Base-by-base conservation (phyloP, 179 eudicot species). In the Silene coronaria region DNA sequence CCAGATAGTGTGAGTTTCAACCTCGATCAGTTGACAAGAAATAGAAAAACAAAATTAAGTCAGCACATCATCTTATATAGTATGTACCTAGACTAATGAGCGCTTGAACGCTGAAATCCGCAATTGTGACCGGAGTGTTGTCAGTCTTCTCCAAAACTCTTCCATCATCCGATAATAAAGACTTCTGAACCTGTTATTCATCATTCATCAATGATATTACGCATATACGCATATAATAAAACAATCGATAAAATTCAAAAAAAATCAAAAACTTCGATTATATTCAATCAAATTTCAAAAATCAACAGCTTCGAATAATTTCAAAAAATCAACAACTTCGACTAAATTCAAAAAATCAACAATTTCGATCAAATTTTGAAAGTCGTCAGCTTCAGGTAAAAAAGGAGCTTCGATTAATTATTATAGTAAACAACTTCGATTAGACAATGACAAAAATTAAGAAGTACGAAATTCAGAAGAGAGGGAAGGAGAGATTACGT, bases 31-130 rank as follows among this genome's bases (percentile, higher is more conserved):
- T 17, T n/a, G 59, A 24, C 46, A 26, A 55, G 30, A 68, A 42
- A 38, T 21, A 11, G 51, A 34, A 58, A 67, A 75, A 28, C 62
- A 75, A 67, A 32, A 24, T 36, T 0, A 13, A 4, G 3, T 30
- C 16, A 16, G 19, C 17, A 19, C n/a, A n/a, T 62, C 34, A 71
- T 1, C n/a, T 6, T 19, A 26, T 4, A 8, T 84, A n/a, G n/a
- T n/a, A n/a, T n/a, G n/a, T n/a, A 94, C 97, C 98, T 77, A 90
- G 86, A 82, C 97, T 94, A 77, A 92, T 80, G 22, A 94, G 86
- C 75, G 96, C 97, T 81, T 92, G 97, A 66, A 94, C 95, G 24
- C 98, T 97, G 79, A 92, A 94, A 86, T 94, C 98, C 4, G 97
- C 97, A 74, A 90, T 80, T 0, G 98, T 94, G 48, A 94, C 97